These are phyloP conservation scores for Sugiyamaella mastotermitis DNA, from an alignment of 805 yeast species.

Conservation along the genomic window DNA sequence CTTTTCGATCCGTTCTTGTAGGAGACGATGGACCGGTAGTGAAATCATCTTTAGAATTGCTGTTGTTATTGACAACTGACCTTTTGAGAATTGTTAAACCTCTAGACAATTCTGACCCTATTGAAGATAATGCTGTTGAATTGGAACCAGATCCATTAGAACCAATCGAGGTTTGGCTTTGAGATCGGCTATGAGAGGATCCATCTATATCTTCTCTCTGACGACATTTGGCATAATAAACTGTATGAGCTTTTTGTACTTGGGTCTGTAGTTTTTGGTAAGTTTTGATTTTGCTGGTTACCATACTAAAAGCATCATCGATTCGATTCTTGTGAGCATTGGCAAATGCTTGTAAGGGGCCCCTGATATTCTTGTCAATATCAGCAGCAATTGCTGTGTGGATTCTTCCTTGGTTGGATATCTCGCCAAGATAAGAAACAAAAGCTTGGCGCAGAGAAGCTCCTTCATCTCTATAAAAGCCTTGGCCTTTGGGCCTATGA, in stretches of 20 bases:
- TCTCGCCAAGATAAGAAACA: conserved; percentile 45
- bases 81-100: conserved; percentile 4
- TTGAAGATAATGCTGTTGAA: background rate
- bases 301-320: conserved; percentile 45
- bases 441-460: conserved; percentile 54
- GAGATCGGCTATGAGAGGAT: too few species aligned
- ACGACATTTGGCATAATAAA: conserved; percentile 67
- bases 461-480: conserved; percentile 49
- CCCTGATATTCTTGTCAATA: conserved; percentile 50
- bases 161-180: too few species aligned
- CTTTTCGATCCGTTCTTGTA: background rate
- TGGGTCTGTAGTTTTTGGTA: conserved; percentile 42
- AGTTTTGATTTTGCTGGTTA: conserved; percentile 42
- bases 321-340: conserved; percentile 60
- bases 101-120: conserved; percentile 2
- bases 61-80: conserved; percentile 23
- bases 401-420: conserved; percentile 46
- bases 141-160: background rate
- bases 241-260: conserved; percentile 46
- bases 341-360: conserved; percentile 68
- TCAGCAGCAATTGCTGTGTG: conserved; percentile 55
- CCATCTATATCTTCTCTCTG: conserved; percentile 47
- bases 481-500: conserved; percentile 32
- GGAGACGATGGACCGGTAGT: conserved; percentile 1
- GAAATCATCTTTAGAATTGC: background rate